A percentile compares a stretch with the other conserved stretches of the same genome.
Evolutionary conservation across 495 filamentous ascomycete species (phyloP).

Genomic region (Annulohypoxylon nitens): DNA sequence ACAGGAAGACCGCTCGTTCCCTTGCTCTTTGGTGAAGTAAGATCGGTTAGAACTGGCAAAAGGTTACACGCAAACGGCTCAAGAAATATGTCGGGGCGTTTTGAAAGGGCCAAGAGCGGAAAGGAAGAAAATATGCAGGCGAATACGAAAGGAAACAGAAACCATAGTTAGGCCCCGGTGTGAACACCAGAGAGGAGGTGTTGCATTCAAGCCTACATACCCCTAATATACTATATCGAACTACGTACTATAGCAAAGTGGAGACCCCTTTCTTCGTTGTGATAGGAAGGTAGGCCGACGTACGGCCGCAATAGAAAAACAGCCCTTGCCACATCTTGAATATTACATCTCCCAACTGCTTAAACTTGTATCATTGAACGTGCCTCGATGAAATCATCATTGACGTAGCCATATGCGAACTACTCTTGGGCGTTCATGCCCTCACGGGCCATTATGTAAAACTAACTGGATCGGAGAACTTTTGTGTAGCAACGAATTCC

Average conservation of each 20-base stretch:
- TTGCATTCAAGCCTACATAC: constrained; percentile 15
- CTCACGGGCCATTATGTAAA: background rate
- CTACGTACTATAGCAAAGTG: constrained; percentile 6
- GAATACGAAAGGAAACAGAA: background rate
- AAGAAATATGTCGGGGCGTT: background rate
- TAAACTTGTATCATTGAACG: background rate
- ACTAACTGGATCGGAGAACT: background rate
- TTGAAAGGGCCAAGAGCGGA: background rate
- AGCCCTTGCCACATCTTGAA: background rate
- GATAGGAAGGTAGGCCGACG: constrained; percentile 14
- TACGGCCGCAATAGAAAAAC: constrained; percentile 1
- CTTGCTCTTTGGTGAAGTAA: background rate
- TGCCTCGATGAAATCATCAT: background rate
- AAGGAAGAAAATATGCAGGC: background rate
- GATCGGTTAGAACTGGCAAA: background rate
- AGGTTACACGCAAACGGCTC: background rate
- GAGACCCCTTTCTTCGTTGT: constrained; percentile 2
- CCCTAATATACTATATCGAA: constrained; percentile 10
- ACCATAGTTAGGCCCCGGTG: constrained; percentile 6
- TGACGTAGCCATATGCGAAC: constrained; percentile 1
- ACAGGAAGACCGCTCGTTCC: background rate
- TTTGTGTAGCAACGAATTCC: background rate
- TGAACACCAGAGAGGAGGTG: background rate
- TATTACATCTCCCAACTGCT: constrained; percentile 3
- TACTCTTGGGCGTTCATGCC: constrained; percentile 7